Evolutionary conservation across 2,329 filamentous ascomycete species (phyloP).

Genomic region (Cryphonectria parasitica): DNA sequence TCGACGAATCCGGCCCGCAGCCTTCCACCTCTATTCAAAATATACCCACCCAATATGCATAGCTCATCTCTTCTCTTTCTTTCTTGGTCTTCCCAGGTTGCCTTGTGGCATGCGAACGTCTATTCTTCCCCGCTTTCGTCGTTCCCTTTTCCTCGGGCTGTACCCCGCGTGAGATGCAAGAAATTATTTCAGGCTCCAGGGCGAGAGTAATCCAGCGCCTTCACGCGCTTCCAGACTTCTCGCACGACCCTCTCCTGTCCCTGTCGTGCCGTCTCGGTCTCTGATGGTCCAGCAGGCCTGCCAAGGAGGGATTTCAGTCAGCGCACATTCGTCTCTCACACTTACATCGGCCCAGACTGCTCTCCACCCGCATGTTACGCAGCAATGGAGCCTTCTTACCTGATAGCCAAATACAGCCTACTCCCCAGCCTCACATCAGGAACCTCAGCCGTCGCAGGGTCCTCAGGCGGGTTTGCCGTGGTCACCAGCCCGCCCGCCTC

Average conservation of each 20-base stretch:
- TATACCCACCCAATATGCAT: conserved; percentile 42
- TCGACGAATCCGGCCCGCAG: conserved; percentile 9
- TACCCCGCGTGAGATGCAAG: neutral
- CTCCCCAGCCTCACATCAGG: conserved; percentile 66
- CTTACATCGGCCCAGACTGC: too few relatives aligned
- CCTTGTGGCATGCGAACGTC: neutral
- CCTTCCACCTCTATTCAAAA: conserved; percentile 39
- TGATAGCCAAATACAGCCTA: conserved; percentile 71
- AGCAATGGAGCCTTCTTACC: conserved; percentile 44
- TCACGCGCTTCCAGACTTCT: conserved; percentile 73
- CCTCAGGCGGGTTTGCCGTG: conserved; percentile 70
- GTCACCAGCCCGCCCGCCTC: conserved; percentile 77
- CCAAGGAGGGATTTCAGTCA: neutral
- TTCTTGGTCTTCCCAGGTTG: neutral
- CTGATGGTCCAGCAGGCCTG: conserved; percentile 66
- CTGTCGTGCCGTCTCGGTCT: conserved; percentile 65
- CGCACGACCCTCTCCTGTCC: conserved; percentile 71
- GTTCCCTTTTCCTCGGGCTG: neutral
- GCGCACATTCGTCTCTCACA: neutral
- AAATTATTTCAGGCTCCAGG: conserved; percentile 54
- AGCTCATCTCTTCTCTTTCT: neutral
- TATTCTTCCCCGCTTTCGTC: neutral
- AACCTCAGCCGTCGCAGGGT: conserved; percentile 59
- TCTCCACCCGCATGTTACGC: too few relatives aligned
- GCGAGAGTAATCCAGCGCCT: conserved; percentile 66